phyloP scores from a whole-genome alignment of 306 rosid genomes.

The Astragalus glycyphyllos region DNA sequence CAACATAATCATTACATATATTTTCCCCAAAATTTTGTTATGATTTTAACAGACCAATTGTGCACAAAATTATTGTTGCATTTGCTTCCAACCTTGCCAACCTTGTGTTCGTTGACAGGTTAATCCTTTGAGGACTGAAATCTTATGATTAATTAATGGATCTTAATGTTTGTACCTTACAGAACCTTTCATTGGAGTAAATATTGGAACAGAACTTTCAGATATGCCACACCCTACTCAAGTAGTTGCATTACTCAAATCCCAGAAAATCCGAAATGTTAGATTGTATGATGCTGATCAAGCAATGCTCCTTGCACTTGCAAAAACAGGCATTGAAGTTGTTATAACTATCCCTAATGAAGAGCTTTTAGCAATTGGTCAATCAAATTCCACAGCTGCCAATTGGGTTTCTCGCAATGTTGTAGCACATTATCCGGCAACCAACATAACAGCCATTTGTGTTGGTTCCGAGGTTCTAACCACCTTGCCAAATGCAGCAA shows the following conservation, averaged over 20 bases:
- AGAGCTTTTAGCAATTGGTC: slow-evolving; percentile 78
- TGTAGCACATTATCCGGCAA: slow-evolving; percentile 83
- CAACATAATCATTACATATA: too few species aligned
- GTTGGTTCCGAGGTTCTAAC: slow-evolving; percentile 83
- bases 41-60: slow-evolving; percentile 5
- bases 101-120: not conserved
- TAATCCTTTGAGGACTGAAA: not conserved
- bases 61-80: too few species aligned
- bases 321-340: slow-evolving; percentile 76
- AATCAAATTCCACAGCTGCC: slow-evolving; percentile 80
- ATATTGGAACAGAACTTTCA: slow-evolving; percentile 82
- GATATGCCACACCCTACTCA: slow-evolving; percentile 93
- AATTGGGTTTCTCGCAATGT: slow-evolving; percentile 85
- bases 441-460: slow-evolving; percentile 81
- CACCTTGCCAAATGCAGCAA: slow-evolving; percentile 75
- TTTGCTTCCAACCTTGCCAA: slow-evolving; percentile 27
- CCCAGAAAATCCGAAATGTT: slow-evolving; percentile 73
- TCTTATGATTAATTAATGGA: not conserved
- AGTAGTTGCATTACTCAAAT: slow-evolving; percentile 78
- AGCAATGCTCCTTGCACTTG: slow-evolving; percentile 80
- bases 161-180: slow-evolving; percentile 43
- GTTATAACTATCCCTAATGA: slow-evolving; percentile 77
- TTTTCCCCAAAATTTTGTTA: not conserved
- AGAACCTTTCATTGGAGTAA: slow-evolving; percentile 82
- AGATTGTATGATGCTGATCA: slow-evolving; percentile 73